Base-by-base conservation (phyloP, 1,139 yeast species). In the Tardiomyces digboiensis region DNA sequence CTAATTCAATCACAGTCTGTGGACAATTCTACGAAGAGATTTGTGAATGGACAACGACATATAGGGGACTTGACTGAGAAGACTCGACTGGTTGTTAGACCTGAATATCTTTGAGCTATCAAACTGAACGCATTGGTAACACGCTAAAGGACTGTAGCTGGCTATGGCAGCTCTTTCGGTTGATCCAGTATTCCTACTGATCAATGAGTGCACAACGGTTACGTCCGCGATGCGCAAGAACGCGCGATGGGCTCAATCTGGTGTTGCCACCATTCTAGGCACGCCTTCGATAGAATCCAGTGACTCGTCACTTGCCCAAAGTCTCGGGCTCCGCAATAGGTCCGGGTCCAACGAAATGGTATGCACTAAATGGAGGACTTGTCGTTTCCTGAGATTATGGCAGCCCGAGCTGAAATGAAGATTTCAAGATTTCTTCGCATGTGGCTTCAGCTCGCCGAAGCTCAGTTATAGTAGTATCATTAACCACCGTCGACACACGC, bases 191-290 rank as follows among this genome's bases (percentile, higher is more conserved):
- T 84, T 95, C 4, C 77, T 89, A 53, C 82, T 87, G 51, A 80
- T 87, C 50, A 85, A 85, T 60, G 97, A 91, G 66, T 87, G 97
- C 61, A 82, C 87, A 61, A 72, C 82, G 44, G 76, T 91, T 47
- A 80, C 93, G 18, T 82, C 95, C 14, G 91, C 94, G 23, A 88
- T 91, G 96, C 74, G 98, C 43, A 89, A 89, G 61, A 76, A 80
- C 59, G 74, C 84, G 43, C 77, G 93, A 52, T 82, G 86, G 79
- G 73, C 83, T 12, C 87, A 82, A 53, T 78, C 89, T 36, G 95
- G 96, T 2, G 93, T 88, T 41, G 93, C 96, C 6, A 88, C 95
- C 7, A 78, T 89, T 39, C 68, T 89, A 39, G 85, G 93, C 2
- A 69, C 72, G 8, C 67, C 55, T 36, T 60, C 61, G 44, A 54